A percentile compares a stretch with the other conserved stretches of the same genome.
Conservation (phyloP, 1,284 basidiomycete species). For the Cutaneotrichosporon sp. region DNA sequence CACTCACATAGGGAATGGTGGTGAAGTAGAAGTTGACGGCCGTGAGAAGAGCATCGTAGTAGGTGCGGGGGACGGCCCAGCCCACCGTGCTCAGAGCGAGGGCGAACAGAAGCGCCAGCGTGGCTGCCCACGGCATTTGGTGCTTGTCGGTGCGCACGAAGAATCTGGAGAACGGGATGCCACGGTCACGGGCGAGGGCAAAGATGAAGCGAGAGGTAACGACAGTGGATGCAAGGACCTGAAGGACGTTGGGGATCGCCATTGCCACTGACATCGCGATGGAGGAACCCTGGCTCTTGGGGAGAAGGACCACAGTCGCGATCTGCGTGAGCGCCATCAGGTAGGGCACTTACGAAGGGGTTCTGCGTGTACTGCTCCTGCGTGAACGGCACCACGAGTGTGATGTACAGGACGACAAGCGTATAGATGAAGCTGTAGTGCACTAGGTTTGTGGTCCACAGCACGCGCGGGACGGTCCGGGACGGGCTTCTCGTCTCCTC, state of each 20-base stretch:
- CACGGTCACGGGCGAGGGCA: constrained; percentile 20
- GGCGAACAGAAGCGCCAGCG: not conserved
- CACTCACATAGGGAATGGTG: constrained; percentile 1
- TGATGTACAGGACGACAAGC: not conserved
- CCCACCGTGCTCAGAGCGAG: not conserved
- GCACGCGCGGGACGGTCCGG: not conserved
- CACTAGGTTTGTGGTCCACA: not conserved
- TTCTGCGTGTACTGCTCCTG: not conserved
- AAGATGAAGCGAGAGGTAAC: constrained; percentile 50
- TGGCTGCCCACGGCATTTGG: not conserved
- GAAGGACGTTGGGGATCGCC: not conserved
- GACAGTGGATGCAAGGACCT: constrained; percentile 42
- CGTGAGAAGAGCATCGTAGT: not conserved
- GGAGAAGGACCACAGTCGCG: too few relatives aligned
- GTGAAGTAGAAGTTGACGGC: constrained; percentile 2
- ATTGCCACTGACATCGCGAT: not conserved
- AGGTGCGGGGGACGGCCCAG: not conserved
- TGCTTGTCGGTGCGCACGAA: constrained; percentile 1
- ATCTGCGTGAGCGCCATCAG: too few relatives aligned
- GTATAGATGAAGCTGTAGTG: not conserved
- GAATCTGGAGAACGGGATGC: constrained; percentile 36
- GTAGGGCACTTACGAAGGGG: too few relatives aligned
- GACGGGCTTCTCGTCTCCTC: constrained; percentile 1
- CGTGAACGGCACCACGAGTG: not conserved
- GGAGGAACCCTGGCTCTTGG: too few relatives aligned